Conservation (phyloP, 371 early-diverging fungal genomes). For the Rhizomucor miehei region DNA sequence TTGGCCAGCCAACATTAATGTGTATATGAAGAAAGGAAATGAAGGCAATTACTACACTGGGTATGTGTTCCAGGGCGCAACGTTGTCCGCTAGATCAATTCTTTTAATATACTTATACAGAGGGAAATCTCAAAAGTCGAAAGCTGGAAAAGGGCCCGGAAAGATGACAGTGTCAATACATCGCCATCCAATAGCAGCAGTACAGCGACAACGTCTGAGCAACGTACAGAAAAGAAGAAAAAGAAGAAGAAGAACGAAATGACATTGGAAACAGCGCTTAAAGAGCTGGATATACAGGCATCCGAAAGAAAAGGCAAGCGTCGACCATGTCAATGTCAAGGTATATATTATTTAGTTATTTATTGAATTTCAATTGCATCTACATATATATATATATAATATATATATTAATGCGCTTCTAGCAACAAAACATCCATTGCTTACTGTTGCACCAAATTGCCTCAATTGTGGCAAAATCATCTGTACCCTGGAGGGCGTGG, state of each 20-base stretch:
- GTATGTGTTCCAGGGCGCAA: no score
- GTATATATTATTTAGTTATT: no score
- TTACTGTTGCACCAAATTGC: slow-evolving; percentile 81
- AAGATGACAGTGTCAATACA: neutral
- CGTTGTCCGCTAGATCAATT: neutral
- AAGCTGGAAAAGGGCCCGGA: no score
- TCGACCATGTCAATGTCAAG: slow-evolving; percentile 43
- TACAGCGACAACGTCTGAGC: slow-evolving; percentile 7
- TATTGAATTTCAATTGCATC: neutral
- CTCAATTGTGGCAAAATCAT: slow-evolving; percentile 87
- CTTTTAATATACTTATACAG: slow-evolving; percentile 1
- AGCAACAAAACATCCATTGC: slow-evolving; percentile 78
- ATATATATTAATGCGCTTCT: slow-evolving; percentile 5
- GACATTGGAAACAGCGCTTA: slow-evolving; percentile 45
- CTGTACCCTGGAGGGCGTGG: slow-evolving; percentile 79
- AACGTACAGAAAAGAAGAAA: slow-evolving; percentile 18
- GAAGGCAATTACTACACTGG: slow-evolving; percentile 48
- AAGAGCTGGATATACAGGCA: slow-evolving; percentile 41
- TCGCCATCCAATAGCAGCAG: slow-evolving; percentile 3
- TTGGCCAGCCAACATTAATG: slow-evolving; percentile 44
- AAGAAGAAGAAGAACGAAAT: slow-evolving; percentile 39
- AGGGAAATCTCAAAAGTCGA: neutral
- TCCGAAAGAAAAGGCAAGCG: slow-evolving; percentile 27
- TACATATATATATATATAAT: neutral
- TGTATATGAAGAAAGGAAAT: slow-evolving; percentile 44